These are phyloP conservation scores for Parietaria judaica DNA, from an alignment of 306 rosid species.

Conservation along the genomic window DNA sequence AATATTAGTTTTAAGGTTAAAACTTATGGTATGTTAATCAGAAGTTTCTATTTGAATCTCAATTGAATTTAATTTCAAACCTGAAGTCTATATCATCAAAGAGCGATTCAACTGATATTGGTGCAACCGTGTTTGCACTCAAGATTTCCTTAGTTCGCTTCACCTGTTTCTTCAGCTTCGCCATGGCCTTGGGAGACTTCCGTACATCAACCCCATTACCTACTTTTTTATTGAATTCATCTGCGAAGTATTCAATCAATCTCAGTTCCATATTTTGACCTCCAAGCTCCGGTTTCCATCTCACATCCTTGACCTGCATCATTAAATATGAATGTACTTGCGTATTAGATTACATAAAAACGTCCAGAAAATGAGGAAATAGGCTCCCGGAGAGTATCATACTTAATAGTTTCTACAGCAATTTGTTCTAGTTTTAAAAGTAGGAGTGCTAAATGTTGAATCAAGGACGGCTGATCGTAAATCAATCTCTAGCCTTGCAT, in stretches of 20 bases:
- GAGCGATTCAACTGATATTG: slow-evolving; percentile 93
- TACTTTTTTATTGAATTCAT: slow-evolving; percentile 79
- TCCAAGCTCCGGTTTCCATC: slow-evolving; percentile 88
- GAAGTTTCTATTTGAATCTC: too few relatives aligned
- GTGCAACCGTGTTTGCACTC: slow-evolving; percentile 90
- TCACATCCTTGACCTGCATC: slow-evolving; percentile 89
- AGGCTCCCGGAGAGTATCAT: neutral
- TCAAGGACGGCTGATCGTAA: too few relatives aligned
- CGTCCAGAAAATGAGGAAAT: neutral
- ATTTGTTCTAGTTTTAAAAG: too few relatives aligned
- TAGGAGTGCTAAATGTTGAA: too few relatives aligned
- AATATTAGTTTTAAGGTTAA: too few relatives aligned
- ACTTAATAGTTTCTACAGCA: neutral
- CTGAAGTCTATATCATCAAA: slow-evolving; percentile 83
- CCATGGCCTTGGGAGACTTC: slow-evolving; percentile 85
- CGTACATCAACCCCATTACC: slow-evolving; percentile 86
- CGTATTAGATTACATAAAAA: neutral
- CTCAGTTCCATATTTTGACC: slow-evolving; percentile 84
- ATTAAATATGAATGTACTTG: slow-evolving; percentile 9
- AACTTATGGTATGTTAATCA: too few relatives aligned
- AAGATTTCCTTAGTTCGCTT: slow-evolving; percentile 95
- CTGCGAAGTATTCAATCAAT: slow-evolving; percentile 83
- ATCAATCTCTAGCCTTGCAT: too few relatives aligned
- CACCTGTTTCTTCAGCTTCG: slow-evolving; percentile 94
- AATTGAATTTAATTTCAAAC: slow-evolving; percentile 24